A percentile compares a stretch with the other conserved stretches of the same genome.
Conservation (phyloP, 1,139 yeast species). For the Sugiyamaella sp. region DNA sequence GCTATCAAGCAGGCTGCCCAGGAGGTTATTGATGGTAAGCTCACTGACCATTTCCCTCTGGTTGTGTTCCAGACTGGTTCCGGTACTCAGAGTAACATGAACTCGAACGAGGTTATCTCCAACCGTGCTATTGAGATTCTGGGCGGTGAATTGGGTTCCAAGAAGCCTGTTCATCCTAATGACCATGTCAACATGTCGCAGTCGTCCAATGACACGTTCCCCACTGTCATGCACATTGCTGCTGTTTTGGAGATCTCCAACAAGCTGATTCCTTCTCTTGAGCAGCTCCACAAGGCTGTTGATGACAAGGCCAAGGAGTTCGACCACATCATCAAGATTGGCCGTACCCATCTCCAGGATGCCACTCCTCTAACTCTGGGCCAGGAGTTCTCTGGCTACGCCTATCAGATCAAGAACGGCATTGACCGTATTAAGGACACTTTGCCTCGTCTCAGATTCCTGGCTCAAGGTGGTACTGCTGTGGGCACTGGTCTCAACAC, state of each 20-base stretch:
- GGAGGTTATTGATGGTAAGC: slow-evolving; percentile 90
- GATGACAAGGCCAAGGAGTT: slow-evolving; percentile 81
- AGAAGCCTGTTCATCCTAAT: slow-evolving; percentile 94
- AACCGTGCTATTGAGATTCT: slow-evolving; percentile 95
- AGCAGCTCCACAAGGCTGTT: slow-evolving; percentile 74
- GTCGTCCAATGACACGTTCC: slow-evolving; percentile 96
- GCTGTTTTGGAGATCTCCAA: slow-evolving; percentile 87
- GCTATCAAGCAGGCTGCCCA: slow-evolving; percentile 95
- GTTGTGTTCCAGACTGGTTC: slow-evolving; percentile 99
- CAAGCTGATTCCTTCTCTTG: slow-evolving; percentile 76
- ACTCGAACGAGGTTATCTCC: slow-evolving; percentile 97
- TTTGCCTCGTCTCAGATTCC: slow-evolving; percentile 72
- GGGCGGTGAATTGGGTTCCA: slow-evolving; percentile 90
- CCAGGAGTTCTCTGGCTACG: slow-evolving; percentile 97
- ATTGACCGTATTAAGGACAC: slow-evolving; percentile 79
- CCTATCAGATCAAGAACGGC: slow-evolving; percentile 89
- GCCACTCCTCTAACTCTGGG: slow-evolving; percentile 98
- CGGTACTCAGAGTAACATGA: slow-evolving; percentile 98
- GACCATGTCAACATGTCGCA: slow-evolving; percentile 99
- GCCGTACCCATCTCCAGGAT: slow-evolving; percentile 98
- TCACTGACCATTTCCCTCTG: slow-evolving; percentile 92
- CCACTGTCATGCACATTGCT: slow-evolving; percentile 99
- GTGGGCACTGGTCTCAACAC: slow-evolving; percentile 99
- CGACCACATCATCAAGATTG: slow-evolving; percentile 87
- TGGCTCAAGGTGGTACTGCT: slow-evolving; percentile 99